Evolutionary conservation across 345 rosid genomes (phyloP).

Genomic region (Noccaea caerulescens): DNA sequence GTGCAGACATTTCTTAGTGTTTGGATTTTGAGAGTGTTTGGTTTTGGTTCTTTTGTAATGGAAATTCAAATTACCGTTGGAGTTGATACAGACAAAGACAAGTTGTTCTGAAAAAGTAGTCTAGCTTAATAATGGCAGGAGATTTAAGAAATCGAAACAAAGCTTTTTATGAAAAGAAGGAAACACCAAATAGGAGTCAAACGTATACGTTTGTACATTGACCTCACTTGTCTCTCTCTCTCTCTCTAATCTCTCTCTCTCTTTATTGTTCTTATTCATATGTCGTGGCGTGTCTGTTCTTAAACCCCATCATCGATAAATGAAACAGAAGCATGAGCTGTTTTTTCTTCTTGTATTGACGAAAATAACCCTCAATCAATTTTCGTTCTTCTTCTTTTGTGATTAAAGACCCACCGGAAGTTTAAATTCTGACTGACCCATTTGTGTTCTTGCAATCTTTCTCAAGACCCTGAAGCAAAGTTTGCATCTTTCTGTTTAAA

Average conservation of each 20-base stretch:
- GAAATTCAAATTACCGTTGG: background rate
- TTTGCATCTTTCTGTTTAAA: conserved; percentile 14
- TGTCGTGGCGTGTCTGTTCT: conserved; percentile 45
- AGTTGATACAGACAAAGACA: background rate
- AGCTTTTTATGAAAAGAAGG: conserved; percentile 32
- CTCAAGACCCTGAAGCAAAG: conserved; percentile 22
- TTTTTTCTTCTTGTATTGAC: conserved; percentile 31
- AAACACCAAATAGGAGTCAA: conserved; percentile 37
- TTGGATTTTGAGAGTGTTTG: background rate
- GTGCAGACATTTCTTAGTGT: conserved; percentile 54
- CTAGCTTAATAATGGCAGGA: background rate
- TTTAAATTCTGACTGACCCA: conserved; percentile 34
- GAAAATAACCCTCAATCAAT: conserved; percentile 37
- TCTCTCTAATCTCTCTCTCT: background rate
- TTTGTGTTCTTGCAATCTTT: conserved; percentile 30
- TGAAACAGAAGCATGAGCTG: conserved; percentile 39
- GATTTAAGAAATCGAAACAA: background rate
- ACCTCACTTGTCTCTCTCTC: conserved; percentile 3
- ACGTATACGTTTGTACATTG: conserved; percentile 45
- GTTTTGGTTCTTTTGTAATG: conserved; percentile 3
- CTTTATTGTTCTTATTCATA: conserved; percentile 26
- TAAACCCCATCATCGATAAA: conserved; percentile 38
- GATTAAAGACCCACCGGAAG: conserved; percentile 27
- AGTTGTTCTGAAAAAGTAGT: conserved; percentile 6
- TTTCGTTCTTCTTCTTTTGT: conserved; percentile 20